Base-by-base conservation (phyloP, 2,329 filamentous ascomycete species). In the Camptophora hylomeconis region DNA sequence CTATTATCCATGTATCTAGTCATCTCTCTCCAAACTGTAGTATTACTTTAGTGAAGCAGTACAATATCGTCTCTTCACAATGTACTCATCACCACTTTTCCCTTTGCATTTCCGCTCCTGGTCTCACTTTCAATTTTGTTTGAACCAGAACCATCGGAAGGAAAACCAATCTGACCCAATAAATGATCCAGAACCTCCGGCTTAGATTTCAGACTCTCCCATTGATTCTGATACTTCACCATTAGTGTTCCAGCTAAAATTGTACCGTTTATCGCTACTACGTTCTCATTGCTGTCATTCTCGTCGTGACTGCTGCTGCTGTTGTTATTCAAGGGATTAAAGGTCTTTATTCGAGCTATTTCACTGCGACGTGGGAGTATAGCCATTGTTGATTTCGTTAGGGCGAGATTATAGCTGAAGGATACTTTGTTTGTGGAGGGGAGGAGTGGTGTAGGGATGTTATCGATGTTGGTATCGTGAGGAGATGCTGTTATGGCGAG, bases 341-440 rank as follows among this genome's bases (percentile, higher is more conserved):
- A 51, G 5, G 57, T 45, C 2, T 49, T 49, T 3, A 67, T 49
- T 19, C 45, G 48, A 0, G 53, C 53, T 7, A 54, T 56, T 40
- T 68, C 66, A 12, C 48, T 53, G 20, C 51, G 50, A 31, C 69
- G 51, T 3, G 67, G 67, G 19, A 62, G 57, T 12, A 73, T 61
- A 30, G 63, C 58, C 64, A 73, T 70, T 5, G 52, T 56, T 2
- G 53, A 47, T 3, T 55, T 57, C 0, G 67, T 72, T 59, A 72
- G 65, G 7, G 63, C 67, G 3, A 72, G 53, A 35, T 72, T 73
- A 45, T 73, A 72, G 46, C 65, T 69, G 24, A 72, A 62, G 7
- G 21, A 32, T 9, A 37, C 11, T 8, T 32, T 20, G 5, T 37
- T 29, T 9, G 36, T 11, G 12, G 12, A 9, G 15, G 13, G 17